Percentiles rank a stretch among this genome's conserved stretches.
phyloP scores from a whole-genome alignment of 78 protist species.

The Creolimax fragrantissima region DNA sequence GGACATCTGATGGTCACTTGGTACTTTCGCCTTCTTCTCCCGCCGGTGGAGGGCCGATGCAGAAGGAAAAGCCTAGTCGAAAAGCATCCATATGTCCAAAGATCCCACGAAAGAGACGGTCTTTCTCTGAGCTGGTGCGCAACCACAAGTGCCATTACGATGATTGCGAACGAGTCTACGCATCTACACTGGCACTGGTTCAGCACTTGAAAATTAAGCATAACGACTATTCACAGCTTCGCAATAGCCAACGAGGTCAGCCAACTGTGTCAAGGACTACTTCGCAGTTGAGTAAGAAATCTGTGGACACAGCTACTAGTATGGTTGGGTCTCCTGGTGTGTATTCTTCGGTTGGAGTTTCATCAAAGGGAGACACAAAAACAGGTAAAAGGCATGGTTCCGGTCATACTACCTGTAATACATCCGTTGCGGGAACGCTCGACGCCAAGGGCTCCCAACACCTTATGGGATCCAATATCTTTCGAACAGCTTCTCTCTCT shows the following conservation, averaged over 20 bases:
- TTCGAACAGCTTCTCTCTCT: neutral
- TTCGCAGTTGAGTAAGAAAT: too few species aligned
- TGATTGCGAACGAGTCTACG: neutral
- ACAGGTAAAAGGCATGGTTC: too few species aligned
- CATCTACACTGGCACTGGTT: neutral
- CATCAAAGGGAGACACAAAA: too few species aligned
- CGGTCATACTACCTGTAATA: neutral
- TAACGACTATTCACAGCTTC: neutral
- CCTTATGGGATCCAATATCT: neutral
- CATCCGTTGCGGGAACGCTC: neutral
- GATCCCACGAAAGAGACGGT: neutral
- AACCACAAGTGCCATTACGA: neutral
- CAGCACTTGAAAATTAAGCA: conserved; percentile 14
- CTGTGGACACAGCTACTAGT: too few species aligned
- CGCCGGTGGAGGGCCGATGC: neutral
- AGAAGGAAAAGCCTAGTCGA: neutral
- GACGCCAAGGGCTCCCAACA: neutral
- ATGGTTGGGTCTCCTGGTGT: too few species aligned
- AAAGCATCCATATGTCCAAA: neutral
- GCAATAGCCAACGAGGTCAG: neutral
- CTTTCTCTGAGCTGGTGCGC: neutral
- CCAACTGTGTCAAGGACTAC: too few species aligned
- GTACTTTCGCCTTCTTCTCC: neutral
- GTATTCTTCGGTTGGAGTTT: too few species aligned
- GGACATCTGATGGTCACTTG: too few species aligned